These are phyloP conservation scores for Stylosanthes scabra DNA, from an alignment of 331 rosid species.

Conservation along the genomic window DNA sequence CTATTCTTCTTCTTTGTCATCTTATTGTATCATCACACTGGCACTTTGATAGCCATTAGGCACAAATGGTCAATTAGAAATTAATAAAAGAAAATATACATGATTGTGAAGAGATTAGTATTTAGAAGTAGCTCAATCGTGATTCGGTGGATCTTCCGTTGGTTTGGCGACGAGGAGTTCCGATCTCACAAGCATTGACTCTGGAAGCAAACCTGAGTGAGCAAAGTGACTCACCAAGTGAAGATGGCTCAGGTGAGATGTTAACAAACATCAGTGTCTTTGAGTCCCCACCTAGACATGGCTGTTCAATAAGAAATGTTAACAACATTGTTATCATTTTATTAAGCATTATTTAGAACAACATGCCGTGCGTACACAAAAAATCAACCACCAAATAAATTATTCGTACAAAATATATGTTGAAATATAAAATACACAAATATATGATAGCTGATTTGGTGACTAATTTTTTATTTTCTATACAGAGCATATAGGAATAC, in stretches of 20 bases:
- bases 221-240: conserved; percentile 86
- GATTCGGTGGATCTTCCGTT: conserved; percentile 58
- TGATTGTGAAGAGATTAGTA: conserved; percentile 7
- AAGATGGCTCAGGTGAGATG: conserved; percentile 84
- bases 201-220: conserved; percentile 96
- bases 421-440: too few species aligned
- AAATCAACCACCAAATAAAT: too few species aligned
- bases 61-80: conserved; percentile 39
- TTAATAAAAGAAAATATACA: conserved; percentile 12
- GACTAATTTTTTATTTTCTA: too few species aligned
- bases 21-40: conserved; percentile 37
- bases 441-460: too few species aligned
- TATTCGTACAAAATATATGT: too few species aligned
- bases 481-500: too few species aligned
- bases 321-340: neutral
- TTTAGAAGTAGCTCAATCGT: conserved; percentile 68
- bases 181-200: conserved; percentile 96
- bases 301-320: conserved; percentile 62
- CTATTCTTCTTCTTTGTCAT: neutral
- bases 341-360: too few species aligned
- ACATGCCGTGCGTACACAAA: too few species aligned
- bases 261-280: conserved; percentile 96
- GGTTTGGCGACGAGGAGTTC: conserved; percentile 88
- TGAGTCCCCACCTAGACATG: conserved; percentile 95
- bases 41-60: conserved; percentile 24